Evolutionary conservation across 768 basidiomycete species (phyloP).

Genomic region (Agrocybe pediades): DNA sequence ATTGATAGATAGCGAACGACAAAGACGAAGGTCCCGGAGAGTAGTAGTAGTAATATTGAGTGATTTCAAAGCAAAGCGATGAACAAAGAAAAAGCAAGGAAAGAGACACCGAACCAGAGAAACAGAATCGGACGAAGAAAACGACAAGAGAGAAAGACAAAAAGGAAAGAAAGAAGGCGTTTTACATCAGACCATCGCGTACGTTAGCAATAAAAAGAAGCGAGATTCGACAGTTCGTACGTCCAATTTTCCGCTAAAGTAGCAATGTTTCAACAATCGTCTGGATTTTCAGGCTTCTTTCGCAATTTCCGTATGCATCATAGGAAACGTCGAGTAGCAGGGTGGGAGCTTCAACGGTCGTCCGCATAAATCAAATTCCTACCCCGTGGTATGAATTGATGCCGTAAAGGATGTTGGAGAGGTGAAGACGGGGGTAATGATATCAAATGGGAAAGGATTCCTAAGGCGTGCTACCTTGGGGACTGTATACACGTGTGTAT

Average conservation of each 20-base stretch:
- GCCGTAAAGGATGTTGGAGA: background rate
- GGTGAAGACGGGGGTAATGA: background rate
- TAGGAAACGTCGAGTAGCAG: too few species aligned
- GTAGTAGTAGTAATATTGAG: background rate
- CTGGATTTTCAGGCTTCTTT: too few species aligned
- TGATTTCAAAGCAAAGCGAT: background rate
- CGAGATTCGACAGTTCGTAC: background rate
- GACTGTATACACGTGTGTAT: background rate
- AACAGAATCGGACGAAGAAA: background rate
- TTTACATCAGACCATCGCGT: background rate
- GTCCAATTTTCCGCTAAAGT: background rate
- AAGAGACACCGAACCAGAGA: background rate
- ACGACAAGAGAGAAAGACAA: background rate
- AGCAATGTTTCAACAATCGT: too few species aligned
- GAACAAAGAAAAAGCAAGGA: background rate
- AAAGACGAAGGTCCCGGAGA: background rate
- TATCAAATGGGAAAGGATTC: background rate
- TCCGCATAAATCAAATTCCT: too few species aligned
- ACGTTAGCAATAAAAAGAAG: background rate
- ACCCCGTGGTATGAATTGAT: background rate
- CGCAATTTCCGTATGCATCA: too few species aligned
- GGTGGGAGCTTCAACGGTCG: too few species aligned
- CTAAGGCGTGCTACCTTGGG: background rate
- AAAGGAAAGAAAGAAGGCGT: background rate
- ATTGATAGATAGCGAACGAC: background rate